Percentiles rank a stretch among this genome's conserved stretches.
Evolutionary conservation across 352 stramenopile species (phyloP).

Genomic region (Phytophthora colocasiae): DNA sequence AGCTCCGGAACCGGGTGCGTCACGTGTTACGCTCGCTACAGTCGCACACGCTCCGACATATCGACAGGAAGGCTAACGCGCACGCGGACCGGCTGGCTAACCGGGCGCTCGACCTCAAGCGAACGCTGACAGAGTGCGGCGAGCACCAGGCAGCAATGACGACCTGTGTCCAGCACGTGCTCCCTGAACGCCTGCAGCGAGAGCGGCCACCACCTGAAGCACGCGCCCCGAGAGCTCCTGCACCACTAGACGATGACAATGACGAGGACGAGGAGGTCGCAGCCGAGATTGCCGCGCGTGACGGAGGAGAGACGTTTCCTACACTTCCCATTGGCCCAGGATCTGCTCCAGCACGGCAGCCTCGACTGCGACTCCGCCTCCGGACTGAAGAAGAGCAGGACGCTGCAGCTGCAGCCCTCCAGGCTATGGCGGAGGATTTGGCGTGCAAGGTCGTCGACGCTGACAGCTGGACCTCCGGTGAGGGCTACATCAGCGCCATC

Average conservation of each 20-base stretch:
- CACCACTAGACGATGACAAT: not conserved
- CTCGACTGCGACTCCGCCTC: constrained; percentile 1
- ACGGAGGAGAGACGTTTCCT: constrained; percentile 7
- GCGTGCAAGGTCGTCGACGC: constrained; percentile 15
- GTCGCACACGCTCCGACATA: constrained; percentile 8
- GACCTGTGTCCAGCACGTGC: no score
- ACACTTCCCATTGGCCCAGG: not conserved
- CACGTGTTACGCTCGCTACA: no score
- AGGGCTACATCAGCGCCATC: constrained; percentile 23
- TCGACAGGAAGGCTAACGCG: constrained; percentile 26
- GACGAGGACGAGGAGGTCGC: not conserved
- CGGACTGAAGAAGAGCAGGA: not conserved
- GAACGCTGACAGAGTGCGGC: no score
- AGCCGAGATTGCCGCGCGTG: not conserved
- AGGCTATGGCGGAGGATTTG: not conserved
- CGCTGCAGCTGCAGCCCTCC: not conserved
- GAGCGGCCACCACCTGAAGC: no score
- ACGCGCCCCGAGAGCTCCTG: no score
- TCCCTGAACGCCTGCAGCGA: no score
- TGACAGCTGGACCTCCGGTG: constrained; percentile 12
- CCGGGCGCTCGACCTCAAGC: constrained; percentile 2
- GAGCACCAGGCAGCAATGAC: no score
- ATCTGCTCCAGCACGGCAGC: not conserved
- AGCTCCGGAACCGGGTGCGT: not conserved
- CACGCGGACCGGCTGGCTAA: constrained; percentile 30